Conservation (phyloP, 148 eudicot genomes). For the Chenopodium formosanum region DNA sequence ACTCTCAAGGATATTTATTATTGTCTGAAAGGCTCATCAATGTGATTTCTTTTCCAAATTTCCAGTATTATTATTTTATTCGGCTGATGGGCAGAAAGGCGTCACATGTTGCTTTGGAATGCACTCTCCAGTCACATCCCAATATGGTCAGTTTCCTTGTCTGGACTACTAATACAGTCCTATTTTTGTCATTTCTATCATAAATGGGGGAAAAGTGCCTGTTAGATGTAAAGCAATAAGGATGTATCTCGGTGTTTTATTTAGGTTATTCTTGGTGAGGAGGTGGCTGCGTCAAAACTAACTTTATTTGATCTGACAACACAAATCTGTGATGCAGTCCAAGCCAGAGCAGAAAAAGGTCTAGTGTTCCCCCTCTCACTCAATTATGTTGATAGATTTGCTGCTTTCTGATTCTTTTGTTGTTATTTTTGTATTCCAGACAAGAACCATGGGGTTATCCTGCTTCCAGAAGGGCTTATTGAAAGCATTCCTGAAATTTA, state of each 20-base stretch:
- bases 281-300: slow-evolving; percentile 90
- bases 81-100: slow-evolving; percentile 99
- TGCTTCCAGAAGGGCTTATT: slow-evolving; percentile 97
- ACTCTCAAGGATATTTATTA: neutral
- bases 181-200: neutral
- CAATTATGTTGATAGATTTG: neutral
- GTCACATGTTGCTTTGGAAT: slow-evolving; percentile 95
- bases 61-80: slow-evolving; percentile 90
- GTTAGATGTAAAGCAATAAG: neutral
- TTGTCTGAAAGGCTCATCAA: slow-evolving; percentile 17
- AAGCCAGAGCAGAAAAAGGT: slow-evolving; percentile 90
- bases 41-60: slow-evolving; percentile 12
- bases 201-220: neutral
- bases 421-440: slow-evolving; percentile 39
- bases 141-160: slow-evolving; percentile 64
- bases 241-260: slow-evolving; percentile 1
- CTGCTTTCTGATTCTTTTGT: slow-evolving; percentile 7
- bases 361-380: neutral
- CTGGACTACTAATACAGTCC: slow-evolving; percentile 7
- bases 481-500: slow-evolving; percentile 98
- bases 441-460: slow-evolving; percentile 88
- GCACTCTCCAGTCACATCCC: slow-evolving; percentile 98
- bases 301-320: slow-evolving; percentile 88
- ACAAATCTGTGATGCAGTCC: slow-evolving; percentile 98
- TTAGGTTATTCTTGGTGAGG: slow-evolving; percentile 94